A percentile compares a stretch with the other conserved stretches of the same genome.
These are phyloP conservation scores for Fusarium sp. DNA, from an alignment of 2,329 filamentous ascomycete genomes.

Conservation along the genomic window DNA sequence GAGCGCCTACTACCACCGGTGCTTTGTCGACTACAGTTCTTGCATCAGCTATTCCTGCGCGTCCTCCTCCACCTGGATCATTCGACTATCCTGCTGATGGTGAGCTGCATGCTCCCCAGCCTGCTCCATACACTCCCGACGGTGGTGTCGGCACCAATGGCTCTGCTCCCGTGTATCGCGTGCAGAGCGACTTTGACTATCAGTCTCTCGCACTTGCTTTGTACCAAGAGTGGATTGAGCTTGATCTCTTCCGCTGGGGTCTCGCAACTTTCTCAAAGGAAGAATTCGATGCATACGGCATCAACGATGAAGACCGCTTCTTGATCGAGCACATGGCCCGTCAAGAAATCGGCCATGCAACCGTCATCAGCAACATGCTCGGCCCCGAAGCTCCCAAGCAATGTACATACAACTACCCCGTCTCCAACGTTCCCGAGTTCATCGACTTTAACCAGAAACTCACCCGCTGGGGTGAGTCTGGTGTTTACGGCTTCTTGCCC, in stretches of 20 bases:
- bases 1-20: slow-evolving; percentile 75
- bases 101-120: slow-evolving; percentile 73
- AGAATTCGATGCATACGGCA: slow-evolving; percentile 76
- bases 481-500: slow-evolving; percentile 83
- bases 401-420: slow-evolving; percentile 87
- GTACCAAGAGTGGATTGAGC: slow-evolving; percentile 87
- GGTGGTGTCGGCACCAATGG: slow-evolving; percentile 84
- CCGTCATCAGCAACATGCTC: slow-evolving; percentile 81
- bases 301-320: slow-evolving; percentile 76
- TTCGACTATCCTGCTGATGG: slow-evolving; percentile 80
- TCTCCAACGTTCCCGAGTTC: slow-evolving; percentile 78
- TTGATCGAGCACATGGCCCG: slow-evolving; percentile 82
- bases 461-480: slow-evolving; percentile 83
- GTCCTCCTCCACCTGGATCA: slow-evolving; percentile 70
- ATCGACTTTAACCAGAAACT: slow-evolving; percentile 88
- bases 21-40: slow-evolving; percentile 71
- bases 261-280: slow-evolving; percentile 75
- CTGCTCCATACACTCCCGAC: slow-evolving; percentile 77
- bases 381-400: slow-evolving; percentile 76
- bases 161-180: slow-evolving; percentile 79
- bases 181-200: slow-evolving; percentile 86
- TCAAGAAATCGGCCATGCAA: slow-evolving; percentile 83
- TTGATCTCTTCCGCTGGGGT: slow-evolving; percentile 84
- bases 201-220: slow-evolving; percentile 79
- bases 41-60: slow-evolving; percentile 67